Evolutionary conservation across 345 rosid species (phyloP).

Genomic region (Alliaria petiolata): DNA sequence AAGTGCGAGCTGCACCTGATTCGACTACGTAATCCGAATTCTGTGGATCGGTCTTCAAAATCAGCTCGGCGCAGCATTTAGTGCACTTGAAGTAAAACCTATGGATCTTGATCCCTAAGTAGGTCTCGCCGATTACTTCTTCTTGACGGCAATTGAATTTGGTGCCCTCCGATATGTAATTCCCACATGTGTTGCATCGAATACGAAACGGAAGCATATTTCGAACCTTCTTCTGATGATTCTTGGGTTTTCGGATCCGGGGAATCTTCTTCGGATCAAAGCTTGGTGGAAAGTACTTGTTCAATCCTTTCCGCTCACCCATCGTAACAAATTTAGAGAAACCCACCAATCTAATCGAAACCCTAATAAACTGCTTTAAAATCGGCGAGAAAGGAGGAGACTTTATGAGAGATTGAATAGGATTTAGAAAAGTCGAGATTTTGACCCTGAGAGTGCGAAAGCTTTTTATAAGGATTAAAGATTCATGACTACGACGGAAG

Average conservation of each 20-base stretch:
- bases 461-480: too few species aligned
- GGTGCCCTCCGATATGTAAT: slow-evolving; percentile 68
- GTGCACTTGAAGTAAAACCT: slow-evolving; percentile 83
- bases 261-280: slow-evolving; percentile 77
- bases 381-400: neutral
- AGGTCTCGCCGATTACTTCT: slow-evolving; percentile 70
- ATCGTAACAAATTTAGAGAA: neutral
- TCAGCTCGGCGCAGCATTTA: slow-evolving; percentile 61
- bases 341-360: neutral
- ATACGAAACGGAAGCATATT: slow-evolving; percentile 78
- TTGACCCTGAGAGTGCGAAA: too few species aligned
- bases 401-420: too few species aligned
- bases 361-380: neutral
- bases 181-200: slow-evolving; percentile 71
- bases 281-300: slow-evolving; percentile 72
- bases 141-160: slow-evolving; percentile 73
- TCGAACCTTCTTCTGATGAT: slow-evolving; percentile 67
- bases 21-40: slow-evolving; percentile 69
- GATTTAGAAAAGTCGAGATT: too few species aligned
- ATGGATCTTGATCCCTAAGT: slow-evolving; percentile 61
- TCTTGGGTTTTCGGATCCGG: slow-evolving; percentile 53
- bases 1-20: slow-evolving; percentile 61
- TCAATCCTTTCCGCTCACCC: slow-evolving; percentile 79
- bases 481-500: too few species aligned
- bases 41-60: slow-evolving; percentile 68